These are phyloP conservation scores for Verticillium klebahnii DNA, from an alignment of 2,329 filamentous ascomycete species.

Conservation along the genomic window DNA sequence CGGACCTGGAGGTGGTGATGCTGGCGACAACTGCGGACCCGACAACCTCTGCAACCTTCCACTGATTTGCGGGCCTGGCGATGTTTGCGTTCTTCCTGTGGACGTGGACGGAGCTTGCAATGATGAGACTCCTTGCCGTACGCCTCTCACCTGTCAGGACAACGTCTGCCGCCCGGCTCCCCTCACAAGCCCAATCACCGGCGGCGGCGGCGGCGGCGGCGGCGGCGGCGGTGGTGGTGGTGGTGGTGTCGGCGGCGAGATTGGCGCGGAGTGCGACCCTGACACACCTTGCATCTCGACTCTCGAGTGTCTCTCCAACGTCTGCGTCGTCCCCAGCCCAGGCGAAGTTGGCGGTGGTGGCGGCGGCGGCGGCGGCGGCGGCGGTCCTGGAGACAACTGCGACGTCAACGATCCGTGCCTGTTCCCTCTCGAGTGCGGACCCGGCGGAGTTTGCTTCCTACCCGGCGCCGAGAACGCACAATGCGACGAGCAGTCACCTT, in stretches of 20 bases:
- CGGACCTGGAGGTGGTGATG: not conserved
- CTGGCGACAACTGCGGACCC: not conserved
- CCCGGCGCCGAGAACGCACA: not conserved
- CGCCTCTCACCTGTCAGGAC: not conserved
- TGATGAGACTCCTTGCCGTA: not conserved
- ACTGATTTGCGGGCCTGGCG: not conserved
- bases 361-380: not conserved
- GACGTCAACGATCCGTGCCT: not conserved
- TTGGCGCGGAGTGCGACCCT: not conserved
- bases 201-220: not conserved
- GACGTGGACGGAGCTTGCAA: not conserved
- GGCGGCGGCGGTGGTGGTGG: not conserved
- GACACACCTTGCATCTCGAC: not conserved
- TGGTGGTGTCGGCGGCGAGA: not conserved
- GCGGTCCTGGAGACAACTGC: not conserved
- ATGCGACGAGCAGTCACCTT: not conserved
- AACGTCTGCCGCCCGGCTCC: not conserved
- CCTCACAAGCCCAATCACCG: not conserved
- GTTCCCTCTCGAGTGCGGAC: not conserved
- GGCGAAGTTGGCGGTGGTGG: not conserved
- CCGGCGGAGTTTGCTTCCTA: not conserved
- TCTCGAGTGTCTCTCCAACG: not conserved
- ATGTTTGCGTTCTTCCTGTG: not conserved
- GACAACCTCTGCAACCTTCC: not conserved
- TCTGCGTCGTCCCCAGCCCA: not conserved